Base-by-base conservation (phyloP, 177 flowering plant genomes). In the Telopea speciosissima region DNA sequence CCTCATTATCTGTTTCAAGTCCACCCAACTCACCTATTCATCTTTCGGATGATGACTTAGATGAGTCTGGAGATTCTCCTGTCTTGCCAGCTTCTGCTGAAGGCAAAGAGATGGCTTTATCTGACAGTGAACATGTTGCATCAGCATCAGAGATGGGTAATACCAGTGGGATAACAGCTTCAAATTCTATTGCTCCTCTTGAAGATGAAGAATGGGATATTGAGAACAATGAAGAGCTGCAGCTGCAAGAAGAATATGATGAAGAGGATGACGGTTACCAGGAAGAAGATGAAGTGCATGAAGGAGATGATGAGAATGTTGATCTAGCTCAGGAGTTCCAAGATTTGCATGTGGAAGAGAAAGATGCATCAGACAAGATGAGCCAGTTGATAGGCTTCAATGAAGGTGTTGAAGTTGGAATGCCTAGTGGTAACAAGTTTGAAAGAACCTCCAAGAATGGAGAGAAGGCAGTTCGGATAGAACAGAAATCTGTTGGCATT, bases 161-260 rank as follows among this genome's bases (percentile, higher is more conserved):
- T 9, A 81, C 66, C 56, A 77, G 72, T 69, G 64, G 75, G 42
- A 26, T 78, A 68, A 58, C 74, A 44, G 75, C 70, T 66, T 70
- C 90, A 66, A 78, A 76, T 73, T 78, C 81, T 62, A 67, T 78
- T 22, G 81, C 90, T 33, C 70, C 75, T 24, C 83, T 75, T 70
- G 95, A 88, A 75, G 97, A 88, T 77, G 99, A 90, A 65, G 94
- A 95, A 59, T 95, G 99, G 99, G 66, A 80, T 65, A 40, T 80
- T 76, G 89, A 87, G n/a, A 80, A 84, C 70, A 76, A 81, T 79
- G 85, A 81, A 67, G 84, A 74, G 33, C 65, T 91, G 79, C 96
- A 87, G 76, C 88, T 85, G 79, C 99, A 91, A 78, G 97, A 89
- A 77, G 99, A 87, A 70, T 94, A 92, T 81, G 99, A 94, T 73